Evolutionary conservation across 805 yeast genomes (phyloP).

Genomic region (Saccharomyces mikatae): DNA sequence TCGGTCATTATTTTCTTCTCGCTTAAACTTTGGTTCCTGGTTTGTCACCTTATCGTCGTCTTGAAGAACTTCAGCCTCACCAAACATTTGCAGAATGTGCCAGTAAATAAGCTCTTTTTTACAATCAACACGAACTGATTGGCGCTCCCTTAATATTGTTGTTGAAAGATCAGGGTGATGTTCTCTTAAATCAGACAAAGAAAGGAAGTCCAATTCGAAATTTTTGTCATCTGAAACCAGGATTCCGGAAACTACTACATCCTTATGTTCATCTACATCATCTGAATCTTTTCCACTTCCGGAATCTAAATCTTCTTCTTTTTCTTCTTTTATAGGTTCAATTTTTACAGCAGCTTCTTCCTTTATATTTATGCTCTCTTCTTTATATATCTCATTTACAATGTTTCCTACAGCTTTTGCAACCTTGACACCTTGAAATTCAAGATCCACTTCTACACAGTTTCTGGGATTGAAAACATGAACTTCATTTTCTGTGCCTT

Average conservation of each 20-base stretch:
- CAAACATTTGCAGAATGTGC: conserved; percentile 96
- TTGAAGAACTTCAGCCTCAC: conserved; percentile 55
- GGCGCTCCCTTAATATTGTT: conserved; percentile 75
- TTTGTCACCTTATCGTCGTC: conserved; percentile 41
- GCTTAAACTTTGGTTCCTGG: conserved; percentile 18
- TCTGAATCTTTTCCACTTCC: conserved; percentile 35
- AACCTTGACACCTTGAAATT: conserved; percentile 73
- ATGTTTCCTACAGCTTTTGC: conserved; percentile 67
- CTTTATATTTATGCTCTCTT: conserved; percentile 20
- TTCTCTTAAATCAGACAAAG: conserved; percentile 81
- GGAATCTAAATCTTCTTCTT: conserved; percentile 19
- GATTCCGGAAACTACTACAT: conserved; percentile 60
- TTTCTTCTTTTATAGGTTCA: conserved; percentile 30
- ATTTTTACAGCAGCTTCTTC: conserved; percentile 1
- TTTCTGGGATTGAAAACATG: conserved; percentile 88
- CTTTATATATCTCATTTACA: conserved; percentile 38
- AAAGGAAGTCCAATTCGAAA: conserved; percentile 76
- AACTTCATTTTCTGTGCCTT: conserved; percentile 82
- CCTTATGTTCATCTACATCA: conserved; percentile 33
- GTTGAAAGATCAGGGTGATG: conserved; percentile 75
- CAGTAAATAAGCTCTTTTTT: conserved; percentile 72
- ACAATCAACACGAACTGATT: conserved; percentile 69
- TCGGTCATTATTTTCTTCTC: conserved; percentile 1
- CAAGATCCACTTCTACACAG: conserved; percentile 68
- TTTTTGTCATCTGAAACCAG: conserved; percentile 71